Conservation (phyloP, 345 rosid species). For the Xanthoceras sorbifolium region DNA sequence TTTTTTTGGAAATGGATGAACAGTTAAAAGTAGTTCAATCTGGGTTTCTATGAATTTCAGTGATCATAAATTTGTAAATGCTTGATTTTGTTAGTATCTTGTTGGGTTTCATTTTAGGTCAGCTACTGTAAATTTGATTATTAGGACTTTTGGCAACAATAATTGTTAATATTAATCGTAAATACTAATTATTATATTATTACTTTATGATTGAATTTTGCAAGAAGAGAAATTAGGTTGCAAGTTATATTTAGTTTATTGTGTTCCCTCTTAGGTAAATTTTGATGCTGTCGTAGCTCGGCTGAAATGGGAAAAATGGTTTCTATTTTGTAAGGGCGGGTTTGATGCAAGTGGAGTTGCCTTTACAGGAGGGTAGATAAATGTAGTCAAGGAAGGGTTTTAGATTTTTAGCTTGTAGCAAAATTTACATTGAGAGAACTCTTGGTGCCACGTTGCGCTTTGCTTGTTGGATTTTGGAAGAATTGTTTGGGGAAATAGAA, state of each 20-base stretch:
- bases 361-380: neutral
- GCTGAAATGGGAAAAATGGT: neutral
- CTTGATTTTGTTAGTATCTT: neutral
- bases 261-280: neutral
- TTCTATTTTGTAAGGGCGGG: neutral
- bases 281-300: neutral
- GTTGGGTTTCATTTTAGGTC: neutral
- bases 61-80: neutral
- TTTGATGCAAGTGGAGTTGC: neutral
- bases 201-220: neutral
- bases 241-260: neutral
- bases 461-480: neutral
- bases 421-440: too few species aligned
- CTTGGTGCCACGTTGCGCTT: neutral
- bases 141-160: neutral
- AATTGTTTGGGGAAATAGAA: neutral
- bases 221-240: neutral
- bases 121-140: neutral
- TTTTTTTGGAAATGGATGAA: conserved; percentile 3
- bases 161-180: neutral
- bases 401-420: too few species aligned
- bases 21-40: neutral
- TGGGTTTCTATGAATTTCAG: neutral
- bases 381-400: neutral
- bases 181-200: too few species aligned